Conservation (phyloP, 306 rosid species). For the Vicia sativa region DNA sequence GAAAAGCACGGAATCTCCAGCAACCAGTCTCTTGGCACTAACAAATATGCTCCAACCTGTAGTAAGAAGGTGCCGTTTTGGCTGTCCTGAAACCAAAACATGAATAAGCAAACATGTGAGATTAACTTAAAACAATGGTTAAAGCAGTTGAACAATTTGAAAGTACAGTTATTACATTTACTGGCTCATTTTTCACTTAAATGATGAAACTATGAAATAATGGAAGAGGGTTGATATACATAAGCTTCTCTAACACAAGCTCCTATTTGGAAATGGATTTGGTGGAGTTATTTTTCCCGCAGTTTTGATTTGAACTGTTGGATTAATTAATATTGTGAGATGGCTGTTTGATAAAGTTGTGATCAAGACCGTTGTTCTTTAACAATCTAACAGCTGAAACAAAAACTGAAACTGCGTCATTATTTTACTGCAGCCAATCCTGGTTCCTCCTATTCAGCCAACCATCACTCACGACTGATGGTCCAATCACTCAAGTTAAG, state of each 20-base stretch:
- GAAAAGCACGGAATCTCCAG: constrained; percentile 95
- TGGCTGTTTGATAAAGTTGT: too few species aligned
- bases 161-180: neutral
- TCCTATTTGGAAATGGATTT: too few species aligned
- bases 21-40: constrained; percentile 93
- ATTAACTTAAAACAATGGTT: neutral
- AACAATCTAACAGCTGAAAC: too few species aligned
- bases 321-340: too few species aligned
- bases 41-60: constrained; percentile 98
- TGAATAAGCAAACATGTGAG: neutral
- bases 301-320: too few species aligned
- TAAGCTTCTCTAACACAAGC: constrained; percentile 6
- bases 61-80: constrained; percentile 93
- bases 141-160: neutral
- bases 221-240: neutral
- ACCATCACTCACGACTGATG: neutral
- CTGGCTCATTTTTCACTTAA: neutral
- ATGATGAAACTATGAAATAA: neutral
- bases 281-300: too few species aligned
- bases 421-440: too few species aligned
- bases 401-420: too few species aligned
- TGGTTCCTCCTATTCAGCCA: constrained; percentile 8
- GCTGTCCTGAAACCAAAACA: constrained; percentile 74
- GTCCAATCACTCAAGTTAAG: constrained; percentile 19
- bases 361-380: too few species aligned